These are phyloP conservation scores for Allium sativum DNA, from an alignment of 106 monocot genomes.

Conservation along the genomic window DNA sequence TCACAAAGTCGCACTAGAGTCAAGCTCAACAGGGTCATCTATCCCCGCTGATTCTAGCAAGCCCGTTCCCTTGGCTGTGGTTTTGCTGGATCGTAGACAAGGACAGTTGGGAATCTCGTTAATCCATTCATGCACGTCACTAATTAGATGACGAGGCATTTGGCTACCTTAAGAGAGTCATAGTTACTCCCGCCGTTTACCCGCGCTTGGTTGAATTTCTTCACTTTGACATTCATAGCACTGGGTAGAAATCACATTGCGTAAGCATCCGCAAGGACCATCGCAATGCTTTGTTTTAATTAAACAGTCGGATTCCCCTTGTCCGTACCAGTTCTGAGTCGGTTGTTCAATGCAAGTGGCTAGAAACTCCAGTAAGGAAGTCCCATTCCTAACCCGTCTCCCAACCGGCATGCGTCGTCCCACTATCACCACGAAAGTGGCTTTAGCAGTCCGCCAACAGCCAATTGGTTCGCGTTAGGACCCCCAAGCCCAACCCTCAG, in stretches of 20 bases:
- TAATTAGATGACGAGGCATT: conserved; percentile 51
- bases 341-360: conserved; percentile 3
- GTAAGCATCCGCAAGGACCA: conserved; percentile 53
- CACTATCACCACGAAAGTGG: no score
- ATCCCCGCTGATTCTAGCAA: no score
- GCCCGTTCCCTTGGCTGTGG: no score
- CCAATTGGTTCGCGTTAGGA: no score
- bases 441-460: no score
- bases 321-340: conserved; percentile 25
- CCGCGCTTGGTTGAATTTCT: conserved; percentile 71
- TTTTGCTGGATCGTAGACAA: no score
- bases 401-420: no score
- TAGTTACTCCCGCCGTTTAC: conserved; percentile 59
- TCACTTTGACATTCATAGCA: conserved; percentile 81
- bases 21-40: no score
- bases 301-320: conserved; percentile 36
- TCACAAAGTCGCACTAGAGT: no score
- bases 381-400: no score
- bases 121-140: conserved; percentile 6
- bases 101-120: conserved; percentile 8
- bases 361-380: no score
- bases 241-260: conserved; percentile 80
- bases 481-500: no score
- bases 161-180: conserved; percentile 76
- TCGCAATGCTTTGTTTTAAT: conserved; percentile 62